These are phyloP conservation scores for Syncephalastrum contaminatum DNA, from an alignment of 371 early-diverging fungal genomes.

Conservation along the genomic window DNA sequence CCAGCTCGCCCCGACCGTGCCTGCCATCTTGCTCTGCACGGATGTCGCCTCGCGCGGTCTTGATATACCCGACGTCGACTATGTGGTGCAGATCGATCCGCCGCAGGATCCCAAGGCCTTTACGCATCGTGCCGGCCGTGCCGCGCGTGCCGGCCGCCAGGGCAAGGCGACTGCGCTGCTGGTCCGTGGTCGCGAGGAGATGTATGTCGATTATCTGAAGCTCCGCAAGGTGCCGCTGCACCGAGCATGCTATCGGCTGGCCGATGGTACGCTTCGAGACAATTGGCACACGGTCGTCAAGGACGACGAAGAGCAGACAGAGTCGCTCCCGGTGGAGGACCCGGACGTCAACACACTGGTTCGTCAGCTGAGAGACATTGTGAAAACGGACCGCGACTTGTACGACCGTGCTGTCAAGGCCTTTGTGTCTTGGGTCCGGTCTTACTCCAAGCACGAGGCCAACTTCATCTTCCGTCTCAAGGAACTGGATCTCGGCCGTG, in stretches of 20 bases:
- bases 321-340: slow-evolving; percentile 41
- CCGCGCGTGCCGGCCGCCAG: slow-evolving; percentile 88
- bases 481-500: slow-evolving; percentile 72
- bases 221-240: slow-evolving; percentile 86
- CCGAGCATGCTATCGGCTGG: slow-evolving; percentile 44
- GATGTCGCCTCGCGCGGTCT: slow-evolving; percentile 98
- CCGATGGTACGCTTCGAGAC: slow-evolving; percentile 18
- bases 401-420: slow-evolving; percentile 78
- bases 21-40: slow-evolving; percentile 88
- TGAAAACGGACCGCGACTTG: slow-evolving; percentile 71
- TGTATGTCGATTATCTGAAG: slow-evolving; percentile 83
- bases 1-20: slow-evolving; percentile 56
- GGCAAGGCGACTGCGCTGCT: slow-evolving; percentile 90
- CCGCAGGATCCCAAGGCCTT: slow-evolving; percentile 97
- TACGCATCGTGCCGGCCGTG: slow-evolving; percentile 98
- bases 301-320: slow-evolving; percentile 38
- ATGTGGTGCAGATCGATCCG: slow-evolving; percentile 94
- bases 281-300: slow-evolving; percentile 13
- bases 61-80: slow-evolving; percentile 97
- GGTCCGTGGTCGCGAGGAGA: slow-evolving; percentile 78
- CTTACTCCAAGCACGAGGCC: slow-evolving; percentile 93
- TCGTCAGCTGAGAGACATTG: slow-evolving; percentile 48
- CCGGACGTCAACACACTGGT: slow-evolving; percentile 48
- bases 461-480: slow-evolving; percentile 88
- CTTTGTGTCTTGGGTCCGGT: slow-evolving; percentile 86